These are phyloP conservation scores for Epichloe gansuensis DNA, from an alignment of 2,329 filamentous ascomycete species.

Conservation along the genomic window DNA sequence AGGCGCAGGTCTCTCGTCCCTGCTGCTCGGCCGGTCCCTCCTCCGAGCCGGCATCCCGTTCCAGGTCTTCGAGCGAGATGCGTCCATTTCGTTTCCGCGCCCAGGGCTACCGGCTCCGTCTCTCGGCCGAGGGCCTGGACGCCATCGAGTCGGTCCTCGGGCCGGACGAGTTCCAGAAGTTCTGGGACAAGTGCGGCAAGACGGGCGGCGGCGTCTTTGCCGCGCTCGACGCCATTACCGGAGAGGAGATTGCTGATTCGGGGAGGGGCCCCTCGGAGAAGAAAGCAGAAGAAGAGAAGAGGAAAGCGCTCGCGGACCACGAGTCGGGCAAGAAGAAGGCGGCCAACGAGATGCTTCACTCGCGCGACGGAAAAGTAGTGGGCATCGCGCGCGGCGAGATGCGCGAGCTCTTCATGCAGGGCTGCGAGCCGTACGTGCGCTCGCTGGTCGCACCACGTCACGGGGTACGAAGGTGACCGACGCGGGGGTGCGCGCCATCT, in stretches of 20 bases:
- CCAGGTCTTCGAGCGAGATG: conserved; percentile 43
- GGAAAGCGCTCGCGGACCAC: no score
- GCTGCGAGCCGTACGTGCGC: conserved; percentile 39
- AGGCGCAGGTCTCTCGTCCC: conserved; percentile 30
- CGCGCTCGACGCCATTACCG: conserved; percentile 39
- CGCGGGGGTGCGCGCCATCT: conserved; percentile 41
- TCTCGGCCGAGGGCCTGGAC: conserved; percentile 43
- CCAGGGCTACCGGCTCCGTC: conserved; percentile 48
- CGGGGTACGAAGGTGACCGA: conserved; percentile 45
- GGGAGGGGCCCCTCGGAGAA: conserved; percentile 7
- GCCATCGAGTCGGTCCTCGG: conserved; percentile 47
- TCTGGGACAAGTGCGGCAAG: conserved; percentile 47
- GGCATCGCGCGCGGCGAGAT: conserved; percentile 52
- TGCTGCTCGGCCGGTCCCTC: conserved; percentile 31
- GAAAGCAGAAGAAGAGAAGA: background rate
- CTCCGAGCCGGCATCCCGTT: conserved; percentile 32
- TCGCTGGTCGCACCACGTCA: conserved; percentile 45
- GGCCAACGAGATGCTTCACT: conserved; percentile 25
- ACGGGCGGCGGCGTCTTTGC: conserved; percentile 43
- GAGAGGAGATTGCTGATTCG: conserved; percentile 23
- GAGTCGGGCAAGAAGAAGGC: no score
- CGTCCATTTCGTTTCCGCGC: conserved; percentile 40
- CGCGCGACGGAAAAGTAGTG: conserved; percentile 44
- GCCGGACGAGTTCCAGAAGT: conserved; percentile 32
- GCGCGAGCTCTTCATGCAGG: conserved; percentile 43